Percentiles rank a stretch among this genome's conserved stretches.
These are phyloP conservation scores for Phytopythium helicoides DNA, from an alignment of 352 stramenopile genomes.

Conservation along the genomic window DNA sequence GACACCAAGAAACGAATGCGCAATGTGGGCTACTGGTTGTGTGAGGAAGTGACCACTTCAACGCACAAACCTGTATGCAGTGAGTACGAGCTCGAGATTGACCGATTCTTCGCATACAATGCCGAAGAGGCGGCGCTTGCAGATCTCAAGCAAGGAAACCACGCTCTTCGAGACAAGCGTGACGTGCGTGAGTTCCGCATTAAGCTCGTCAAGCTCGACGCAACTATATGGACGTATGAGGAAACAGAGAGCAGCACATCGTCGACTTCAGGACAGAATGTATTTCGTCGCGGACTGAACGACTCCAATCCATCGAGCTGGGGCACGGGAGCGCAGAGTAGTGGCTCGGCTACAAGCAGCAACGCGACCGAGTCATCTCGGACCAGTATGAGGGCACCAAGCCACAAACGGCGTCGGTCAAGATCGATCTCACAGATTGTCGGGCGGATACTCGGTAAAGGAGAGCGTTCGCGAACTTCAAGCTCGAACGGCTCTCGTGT, in stretches of 20 bases:
- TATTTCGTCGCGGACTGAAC: conserved; percentile 20
- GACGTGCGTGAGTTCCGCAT: conserved; percentile 70
- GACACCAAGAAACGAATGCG: conserved; percentile 57
- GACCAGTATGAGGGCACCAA: conserved; percentile 18
- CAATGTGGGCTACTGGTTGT: conserved; percentile 65
- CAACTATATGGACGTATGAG: conserved; percentile 74
- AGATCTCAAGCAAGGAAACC: conserved; percentile 45
- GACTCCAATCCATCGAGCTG: conserved; percentile 29
- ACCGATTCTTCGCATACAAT: conserved; percentile 73
- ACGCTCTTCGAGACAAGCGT: conserved; percentile 52
- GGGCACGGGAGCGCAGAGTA: conserved; percentile 16
- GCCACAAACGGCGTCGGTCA: conserved; percentile 11
- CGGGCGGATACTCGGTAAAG: conserved; percentile 28
- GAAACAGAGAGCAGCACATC: conserved; percentile 21
- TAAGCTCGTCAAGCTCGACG: conserved; percentile 71
- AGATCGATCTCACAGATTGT: conserved; percentile 30
- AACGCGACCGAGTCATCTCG: conserved; percentile 31
- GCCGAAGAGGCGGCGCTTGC: conserved; percentile 44
- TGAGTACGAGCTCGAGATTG: conserved; percentile 69
- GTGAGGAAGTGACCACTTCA: conserved; percentile 59
- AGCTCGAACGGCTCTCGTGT: conserved; percentile 22
- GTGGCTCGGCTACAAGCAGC: conserved; percentile 32
- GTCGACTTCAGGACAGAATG: conserved; percentile 5
- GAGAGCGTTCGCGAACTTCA: conserved; percentile 24
- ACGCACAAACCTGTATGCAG: conserved; percentile 77